Base-by-base conservation (phyloP, 139 green algal species). In the Chlamydomonas eustigma region DNA sequence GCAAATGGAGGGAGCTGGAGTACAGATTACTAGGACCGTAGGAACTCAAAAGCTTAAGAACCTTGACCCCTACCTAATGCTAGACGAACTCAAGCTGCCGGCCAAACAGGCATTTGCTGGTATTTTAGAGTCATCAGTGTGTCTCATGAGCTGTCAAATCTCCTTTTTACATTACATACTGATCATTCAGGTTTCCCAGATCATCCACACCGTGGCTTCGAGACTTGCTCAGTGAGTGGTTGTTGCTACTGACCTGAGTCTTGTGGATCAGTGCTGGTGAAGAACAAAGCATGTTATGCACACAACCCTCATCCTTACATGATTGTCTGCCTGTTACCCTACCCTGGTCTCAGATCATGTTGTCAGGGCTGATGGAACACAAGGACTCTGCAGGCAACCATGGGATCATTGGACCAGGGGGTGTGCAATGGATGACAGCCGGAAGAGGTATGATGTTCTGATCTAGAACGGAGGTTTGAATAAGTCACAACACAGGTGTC, bases 161-260 rank as follows among this genome's bases (percentile, higher is more conserved):
- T n/a, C 2, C 6, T 18, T 4, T 28, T 30, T 37, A 25, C 39
- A 50, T 6, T 68, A 8, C 50, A 38, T 18, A 65, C 50, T 24
- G 75, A 50, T 31, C 28, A 18, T 33, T 44, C 64, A 35, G 93
- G 93, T 25, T 97, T 97, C 70, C 93, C 93, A 0, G 83, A 93
- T 78, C 93, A 97, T 77, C 93, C 93, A 1, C 91, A 95, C 80
- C 77, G 91, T 36, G 92, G 92, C 37, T 95, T 97, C 83, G 91
- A 97, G 84, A 97, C 93, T 1, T 95, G 90, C 85, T 87, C 73
- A 18, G 44, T 58, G 44, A 58, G 44, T 28, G 78, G 97, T 97
- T 12, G 44, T 58, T 58, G 44, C 44, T 58, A 58, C 44, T 58
- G 44, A 58, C 12, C 44, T 18, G 18, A n/a, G n/a, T n/a, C n/a